These are phyloP conservation scores for Neurospora sp. DNA, from an alignment of 495 filamentous ascomycete genomes.

Conservation along the genomic window DNA sequence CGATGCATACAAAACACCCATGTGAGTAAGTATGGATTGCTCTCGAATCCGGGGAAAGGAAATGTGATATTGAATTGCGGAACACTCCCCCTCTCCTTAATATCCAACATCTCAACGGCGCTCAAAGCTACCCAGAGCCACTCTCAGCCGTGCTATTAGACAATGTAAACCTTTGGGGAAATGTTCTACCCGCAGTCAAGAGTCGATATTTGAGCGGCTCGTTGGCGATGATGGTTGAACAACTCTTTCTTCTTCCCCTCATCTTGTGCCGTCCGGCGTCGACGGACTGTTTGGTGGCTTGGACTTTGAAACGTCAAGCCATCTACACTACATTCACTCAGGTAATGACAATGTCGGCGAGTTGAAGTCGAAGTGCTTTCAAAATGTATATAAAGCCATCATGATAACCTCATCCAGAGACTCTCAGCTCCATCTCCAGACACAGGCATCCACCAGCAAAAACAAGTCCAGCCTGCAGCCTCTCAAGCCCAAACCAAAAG, in stretches of 20 bases:
- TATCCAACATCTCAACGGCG: neutral
- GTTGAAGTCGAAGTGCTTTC: neutral
- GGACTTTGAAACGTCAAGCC: neutral
- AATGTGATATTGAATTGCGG: neutral
- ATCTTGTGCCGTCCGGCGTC: neutral
- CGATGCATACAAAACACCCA: neutral
- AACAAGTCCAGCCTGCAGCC: neutral
- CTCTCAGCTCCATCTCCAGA: neutral
- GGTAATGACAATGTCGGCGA: neutral
- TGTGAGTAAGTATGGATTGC: neutral
- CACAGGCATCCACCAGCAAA: neutral
- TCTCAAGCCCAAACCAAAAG: neutral
- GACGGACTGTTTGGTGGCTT: neutral
- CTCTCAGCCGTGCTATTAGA: neutral
- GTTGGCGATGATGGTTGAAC: neutral
- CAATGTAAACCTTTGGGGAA: neutral
- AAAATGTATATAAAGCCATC: neutral
- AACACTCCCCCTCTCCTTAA: neutral
- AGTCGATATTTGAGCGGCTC: neutral
- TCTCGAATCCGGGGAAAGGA: neutral
- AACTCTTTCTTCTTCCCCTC: neutral
- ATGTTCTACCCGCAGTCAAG: neutral
- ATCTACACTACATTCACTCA: neutral
- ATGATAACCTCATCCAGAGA: neutral
- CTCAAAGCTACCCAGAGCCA: neutral